Evolutionary conservation across 768 basidiomycete genomes (phyloP).

Genomic region (Leucosporidium yakuticum): DNA sequence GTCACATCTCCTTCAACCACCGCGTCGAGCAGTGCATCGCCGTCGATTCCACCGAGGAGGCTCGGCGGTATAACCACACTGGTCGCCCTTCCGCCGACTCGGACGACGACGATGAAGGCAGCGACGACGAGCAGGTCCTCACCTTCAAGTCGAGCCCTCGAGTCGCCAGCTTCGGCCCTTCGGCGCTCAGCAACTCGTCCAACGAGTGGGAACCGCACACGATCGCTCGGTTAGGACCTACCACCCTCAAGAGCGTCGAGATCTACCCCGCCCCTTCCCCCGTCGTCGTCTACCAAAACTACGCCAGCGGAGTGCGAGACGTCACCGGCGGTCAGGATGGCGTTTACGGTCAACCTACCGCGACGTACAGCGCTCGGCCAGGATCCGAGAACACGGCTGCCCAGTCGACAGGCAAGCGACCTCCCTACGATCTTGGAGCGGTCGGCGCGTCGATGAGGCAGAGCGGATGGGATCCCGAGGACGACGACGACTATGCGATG

Average conservation of each 20-base stretch:
- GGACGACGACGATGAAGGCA: constrained; percentile 32
- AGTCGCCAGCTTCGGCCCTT: constrained; percentile 25
- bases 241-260: constrained; percentile 70
- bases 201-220: constrained; percentile 54
- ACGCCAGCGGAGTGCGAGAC: constrained; percentile 25
- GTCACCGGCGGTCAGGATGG: not conserved
- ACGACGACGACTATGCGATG: constrained; percentile 46
- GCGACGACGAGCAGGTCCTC: constrained; percentile 41
- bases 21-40: constrained; percentile 92
- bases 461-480: constrained; percentile 44
- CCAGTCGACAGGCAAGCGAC: too few relatives aligned
- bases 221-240: constrained; percentile 68
- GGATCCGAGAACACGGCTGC: not conserved
- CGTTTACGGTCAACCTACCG: constrained; percentile 24
- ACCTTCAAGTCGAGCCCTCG: constrained; percentile 37
- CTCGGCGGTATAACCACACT: constrained; percentile 11
- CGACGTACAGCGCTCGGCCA: constrained; percentile 20
- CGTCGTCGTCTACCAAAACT: constrained; percentile 43
- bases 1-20: constrained; percentile 95
- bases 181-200: not conserved
- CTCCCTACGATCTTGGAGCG: too few relatives aligned
- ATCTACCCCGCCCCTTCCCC: constrained; percentile 42
- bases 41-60: constrained; percentile 45
- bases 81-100: constrained; percentile 6
- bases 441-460: constrained; percentile 43